A percentile compares a stretch with the other conserved stretches of the same genome.
Conservation (phyloP, 1,139 yeast species). For the Groenewaldozyma sp. region DNA sequence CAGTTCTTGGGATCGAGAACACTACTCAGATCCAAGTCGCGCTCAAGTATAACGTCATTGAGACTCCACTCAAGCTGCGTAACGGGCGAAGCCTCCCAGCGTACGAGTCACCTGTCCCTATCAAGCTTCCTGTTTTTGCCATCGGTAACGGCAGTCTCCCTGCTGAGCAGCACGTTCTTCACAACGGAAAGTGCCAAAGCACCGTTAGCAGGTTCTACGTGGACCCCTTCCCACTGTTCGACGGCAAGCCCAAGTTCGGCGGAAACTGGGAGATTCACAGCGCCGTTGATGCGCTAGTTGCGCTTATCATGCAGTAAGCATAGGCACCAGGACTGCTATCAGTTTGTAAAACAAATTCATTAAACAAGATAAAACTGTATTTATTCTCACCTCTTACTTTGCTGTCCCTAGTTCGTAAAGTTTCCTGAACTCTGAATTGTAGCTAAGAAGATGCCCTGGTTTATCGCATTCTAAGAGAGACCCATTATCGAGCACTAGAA, state of each 20-base stretch:
- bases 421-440: constrained; percentile 19
- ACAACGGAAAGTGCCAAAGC: neutral
- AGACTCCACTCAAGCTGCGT: neutral
- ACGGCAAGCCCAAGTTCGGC: too few species aligned
- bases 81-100: neutral
- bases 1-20: constrained; percentile 1
- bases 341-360: too few species aligned
- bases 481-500: constrained; percentile 30
- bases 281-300: too few species aligned
- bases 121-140: neutral
- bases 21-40: neutral
- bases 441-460: constrained; percentile 23
- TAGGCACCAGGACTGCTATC: too few species aligned
- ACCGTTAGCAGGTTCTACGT: neutral
- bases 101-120: neutral
- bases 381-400: too few species aligned
- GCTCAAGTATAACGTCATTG: neutral
- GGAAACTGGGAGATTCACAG: too few species aligned
- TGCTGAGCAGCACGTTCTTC: neutral
- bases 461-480: constrained; percentile 10
- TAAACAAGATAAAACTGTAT: too few species aligned
- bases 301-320: too few species aligned
- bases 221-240: too few species aligned
- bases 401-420: neutral
- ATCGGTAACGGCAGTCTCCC: neutral